Base-by-base conservation (phyloP, 257 asterid genomes). In the Scutellaria baicalensis region DNA sequence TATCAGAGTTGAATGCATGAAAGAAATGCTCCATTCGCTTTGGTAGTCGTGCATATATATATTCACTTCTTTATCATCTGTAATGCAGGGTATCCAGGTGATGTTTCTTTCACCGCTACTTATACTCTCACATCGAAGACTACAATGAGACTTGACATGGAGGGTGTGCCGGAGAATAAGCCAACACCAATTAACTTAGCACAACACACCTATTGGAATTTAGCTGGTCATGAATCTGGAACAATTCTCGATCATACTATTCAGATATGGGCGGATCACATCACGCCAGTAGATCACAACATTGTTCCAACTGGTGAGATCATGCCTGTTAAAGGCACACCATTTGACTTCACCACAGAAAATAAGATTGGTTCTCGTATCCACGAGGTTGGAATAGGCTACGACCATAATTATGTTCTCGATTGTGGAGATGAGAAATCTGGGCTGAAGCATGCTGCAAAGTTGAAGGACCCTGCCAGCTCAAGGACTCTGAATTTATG, bases 191-290 rank as follows among this genome's bases (percentile, higher is more conserved):
- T 94, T 80, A 94, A 77, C 79, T 77, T 94, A 66, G 98, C 99
- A 17, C 98, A 94, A 65, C 99, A 94, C 77, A 94, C 99, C 4
- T 94, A 94, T 40, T 94, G 99, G 99, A 94, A 94, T 64, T 77
- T 94, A 69, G 92, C 88, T 5, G 97, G 98, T 40, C 99, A 94
- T 55, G 61, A 72, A 31, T 86, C 95, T 0, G 91, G 99, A 6
- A 84, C 68, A 27, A 60, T 92, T 64, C 96, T 92, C 39, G 84
- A 89, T 39, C 96, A 94, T 45, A 81, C 95, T 2, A 85, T 89
- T 59, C 90, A 86, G 76, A 75, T 94, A 77, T 84, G 74, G 83
- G 97, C 92, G 3, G 82, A 76, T 20, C 91, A 86, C 70, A 57
- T 94, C 12, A 94, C 98, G 8, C 98, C 98, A 0, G 92, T 89